Percentiles rank a stretch among this genome's conserved stretches.
These are phyloP conservation scores for Cajanus cajan DNA, from an alignment of 306 rosid genomes.

Conservation along the genomic window DNA sequence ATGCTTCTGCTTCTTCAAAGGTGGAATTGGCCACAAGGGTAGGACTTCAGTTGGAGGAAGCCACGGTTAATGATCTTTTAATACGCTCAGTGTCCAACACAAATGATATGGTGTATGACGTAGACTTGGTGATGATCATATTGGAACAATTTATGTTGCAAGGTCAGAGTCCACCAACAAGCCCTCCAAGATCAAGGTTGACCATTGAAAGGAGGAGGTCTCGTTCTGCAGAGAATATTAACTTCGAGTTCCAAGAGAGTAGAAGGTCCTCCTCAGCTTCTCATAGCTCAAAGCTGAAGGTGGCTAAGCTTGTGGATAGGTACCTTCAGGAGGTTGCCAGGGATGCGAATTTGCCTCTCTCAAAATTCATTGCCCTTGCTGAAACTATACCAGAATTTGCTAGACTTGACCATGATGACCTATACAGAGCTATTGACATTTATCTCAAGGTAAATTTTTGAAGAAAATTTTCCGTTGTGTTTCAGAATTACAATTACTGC, in stretches of 20 bases:
- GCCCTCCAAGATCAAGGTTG: conserved; percentile 30
- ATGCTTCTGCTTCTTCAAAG: conserved; percentile 27
- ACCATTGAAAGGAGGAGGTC: conserved; percentile 19
- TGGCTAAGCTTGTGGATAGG: conserved; percentile 74
- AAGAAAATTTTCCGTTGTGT: not conserved
- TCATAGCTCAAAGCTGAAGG: conserved; percentile 50
- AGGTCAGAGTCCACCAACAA: conserved; percentile 33
- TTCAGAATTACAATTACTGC: conserved; percentile 19
- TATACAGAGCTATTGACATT: conserved; percentile 77
- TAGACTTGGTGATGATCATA: conserved; percentile 27
- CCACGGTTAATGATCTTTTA: conserved; percentile 23
- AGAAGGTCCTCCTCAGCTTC: conserved; percentile 30
- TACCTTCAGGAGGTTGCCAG: conserved; percentile 72
- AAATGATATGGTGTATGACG: conserved; percentile 2
- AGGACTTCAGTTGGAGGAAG: conserved; percentile 30
- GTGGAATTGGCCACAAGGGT: conserved; percentile 22
- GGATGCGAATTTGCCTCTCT: conserved; percentile 67
- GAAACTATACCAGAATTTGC: conserved; percentile 77
- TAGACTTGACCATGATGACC: conserved; percentile 81
- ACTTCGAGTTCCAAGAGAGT: conserved; percentile 26
- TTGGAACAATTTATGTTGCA: conserved; percentile 27
- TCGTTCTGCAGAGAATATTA: conserved; percentile 21
- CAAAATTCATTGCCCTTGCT: conserved; percentile 66
- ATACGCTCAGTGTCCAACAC: conserved; percentile 18
- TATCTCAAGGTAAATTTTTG: conserved; percentile 70